phyloP scores from a whole-genome alignment of 495 filamentous ascomycete species.

The Annulohypoxylon moriforme region DNA sequence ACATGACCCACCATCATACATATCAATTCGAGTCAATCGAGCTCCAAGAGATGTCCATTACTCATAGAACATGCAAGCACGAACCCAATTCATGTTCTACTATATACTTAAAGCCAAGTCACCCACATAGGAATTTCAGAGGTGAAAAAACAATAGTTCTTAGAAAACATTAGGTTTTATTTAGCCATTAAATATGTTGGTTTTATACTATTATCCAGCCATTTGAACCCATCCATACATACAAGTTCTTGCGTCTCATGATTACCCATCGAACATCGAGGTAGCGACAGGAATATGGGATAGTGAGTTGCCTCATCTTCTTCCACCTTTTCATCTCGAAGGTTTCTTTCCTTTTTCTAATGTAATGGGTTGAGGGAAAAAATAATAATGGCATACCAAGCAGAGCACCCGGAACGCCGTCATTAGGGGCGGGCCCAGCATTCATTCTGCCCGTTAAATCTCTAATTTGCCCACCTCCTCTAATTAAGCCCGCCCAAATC shows the following conservation, averaged over 20 bases:
- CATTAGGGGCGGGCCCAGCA: neutral
- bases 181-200: slow-evolving; percentile 22
- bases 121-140: neutral
- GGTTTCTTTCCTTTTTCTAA: neutral
- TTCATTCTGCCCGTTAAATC: slow-evolving; percentile 19
- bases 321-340: neutral
- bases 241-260: neutral
- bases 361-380: neutral
- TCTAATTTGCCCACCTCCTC: neutral
- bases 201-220: slow-evolving; percentile 4
- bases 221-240: neutral
- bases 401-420: slow-evolving; percentile 26
- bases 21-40: too few relatives aligned
- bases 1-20: too few relatives aligned
- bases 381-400: neutral
- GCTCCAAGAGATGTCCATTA: neutral
- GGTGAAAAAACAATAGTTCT: neutral
- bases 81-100: neutral
- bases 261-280: neutral
- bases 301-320: slow-evolving; percentile 15
- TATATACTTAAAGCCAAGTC: neutral
- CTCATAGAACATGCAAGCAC: neutral
- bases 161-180: slow-evolving; percentile 33
- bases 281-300: slow-evolving; percentile 25
- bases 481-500: neutral